phyloP scores from a whole-genome alignment of 306 rosid genomes.

The Dicorynia guianensis region DNA sequence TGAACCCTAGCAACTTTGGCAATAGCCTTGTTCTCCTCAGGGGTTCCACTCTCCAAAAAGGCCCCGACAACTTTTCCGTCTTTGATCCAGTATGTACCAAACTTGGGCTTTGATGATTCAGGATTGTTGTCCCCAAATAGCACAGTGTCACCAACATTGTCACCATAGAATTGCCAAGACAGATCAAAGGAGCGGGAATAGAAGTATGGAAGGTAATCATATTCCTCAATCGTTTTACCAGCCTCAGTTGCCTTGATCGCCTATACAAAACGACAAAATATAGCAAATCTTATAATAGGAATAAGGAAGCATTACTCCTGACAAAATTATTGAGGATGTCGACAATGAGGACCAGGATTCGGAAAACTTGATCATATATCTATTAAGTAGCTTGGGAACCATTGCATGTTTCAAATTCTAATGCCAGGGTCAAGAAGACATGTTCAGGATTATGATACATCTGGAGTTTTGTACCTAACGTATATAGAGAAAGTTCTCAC shows the following conservation, averaged over 20 bases:
- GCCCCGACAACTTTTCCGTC: constrained; percentile 86
- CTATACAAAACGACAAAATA: constrained; percentile 50
- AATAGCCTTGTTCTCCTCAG: constrained; percentile 90
- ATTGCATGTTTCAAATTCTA: constrained; percentile 9
- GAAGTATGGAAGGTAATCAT: constrained; percentile 97
- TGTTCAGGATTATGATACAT: not conserved
- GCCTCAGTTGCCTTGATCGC: constrained; percentile 84
- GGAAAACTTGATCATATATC: constrained; percentile 16
- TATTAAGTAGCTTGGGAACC: constrained; percentile 24
- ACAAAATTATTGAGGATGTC: not conserved
- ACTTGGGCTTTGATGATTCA: constrained; percentile 68
- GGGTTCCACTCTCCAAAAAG: constrained; percentile 80
- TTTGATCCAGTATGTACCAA: constrained; percentile 94
- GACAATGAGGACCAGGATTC: not conserved
- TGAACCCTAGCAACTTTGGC: constrained; percentile 84
- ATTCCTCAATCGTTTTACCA: constrained; percentile 72
- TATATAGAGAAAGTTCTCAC: constrained; percentile 48
- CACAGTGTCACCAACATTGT: constrained; percentile 88
- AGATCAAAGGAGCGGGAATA: constrained; percentile 87
- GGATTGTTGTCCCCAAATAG: constrained; percentile 88
- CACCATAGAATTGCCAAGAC: constrained; percentile 97
- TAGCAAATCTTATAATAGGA: constrained; percentile 9
- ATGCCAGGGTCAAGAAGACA: not conserved
- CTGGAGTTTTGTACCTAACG: constrained; percentile 23
- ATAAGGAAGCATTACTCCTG: not conserved